Percentiles rank a stretch among this genome's conserved stretches.
Evolutionary conservation across 495 filamentous ascomycete species (phyloP).

Genomic region (Penicillium robsamsonii): DNA sequence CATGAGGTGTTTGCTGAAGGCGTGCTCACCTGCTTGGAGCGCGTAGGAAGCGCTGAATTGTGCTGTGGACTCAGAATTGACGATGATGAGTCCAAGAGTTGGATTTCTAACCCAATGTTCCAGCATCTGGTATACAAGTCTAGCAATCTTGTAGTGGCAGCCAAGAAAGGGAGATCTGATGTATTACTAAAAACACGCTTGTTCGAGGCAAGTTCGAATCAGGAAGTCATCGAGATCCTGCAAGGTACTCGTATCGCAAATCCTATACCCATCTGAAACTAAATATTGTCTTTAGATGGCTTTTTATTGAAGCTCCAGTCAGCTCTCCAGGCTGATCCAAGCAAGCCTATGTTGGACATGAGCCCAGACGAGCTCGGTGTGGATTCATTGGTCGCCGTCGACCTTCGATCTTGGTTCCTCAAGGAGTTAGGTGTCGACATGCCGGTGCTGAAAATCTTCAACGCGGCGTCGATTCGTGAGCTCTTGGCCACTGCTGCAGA

Average conservation of each 20-base stretch:
- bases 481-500: slow-evolving; percentile 13
- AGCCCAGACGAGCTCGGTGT: slow-evolving; percentile 33
- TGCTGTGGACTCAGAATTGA: slow-evolving; percentile 28
- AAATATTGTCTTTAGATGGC: slow-evolving; percentile 8
- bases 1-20: slow-evolving; percentile 61
- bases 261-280: neutral
- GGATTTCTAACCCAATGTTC: slow-evolving; percentile 29
- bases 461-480: slow-evolving; percentile 21
- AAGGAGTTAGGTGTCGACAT: slow-evolving; percentile 44
- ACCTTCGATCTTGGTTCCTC: slow-evolving; percentile 55
- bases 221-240: slow-evolving; percentile 18
- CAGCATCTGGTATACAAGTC: slow-evolving; percentile 19
- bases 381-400: slow-evolving; percentile 57
- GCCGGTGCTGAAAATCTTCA: slow-evolving; percentile 49
- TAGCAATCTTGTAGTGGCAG: slow-evolving; percentile 13
- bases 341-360: slow-evolving; percentile 13
- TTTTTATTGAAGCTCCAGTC: slow-evolving; percentile 14
- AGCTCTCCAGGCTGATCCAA: slow-evolving; percentile 9
- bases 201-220: slow-evolving; percentile 13
- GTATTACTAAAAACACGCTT: slow-evolving; percentile 28
- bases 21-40: slow-evolving; percentile 30
- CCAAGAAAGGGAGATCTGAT: slow-evolving; percentile 18
- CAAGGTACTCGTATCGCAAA: slow-evolving; percentile 8
- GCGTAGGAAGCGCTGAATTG: slow-evolving; percentile 2
- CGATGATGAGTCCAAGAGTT: slow-evolving; percentile 32